Percentiles rank a stretch among this genome's conserved stretches.
Conservation (phyloP, 1,284 basidiomycete species). For the Peniophora sp. region DNA sequence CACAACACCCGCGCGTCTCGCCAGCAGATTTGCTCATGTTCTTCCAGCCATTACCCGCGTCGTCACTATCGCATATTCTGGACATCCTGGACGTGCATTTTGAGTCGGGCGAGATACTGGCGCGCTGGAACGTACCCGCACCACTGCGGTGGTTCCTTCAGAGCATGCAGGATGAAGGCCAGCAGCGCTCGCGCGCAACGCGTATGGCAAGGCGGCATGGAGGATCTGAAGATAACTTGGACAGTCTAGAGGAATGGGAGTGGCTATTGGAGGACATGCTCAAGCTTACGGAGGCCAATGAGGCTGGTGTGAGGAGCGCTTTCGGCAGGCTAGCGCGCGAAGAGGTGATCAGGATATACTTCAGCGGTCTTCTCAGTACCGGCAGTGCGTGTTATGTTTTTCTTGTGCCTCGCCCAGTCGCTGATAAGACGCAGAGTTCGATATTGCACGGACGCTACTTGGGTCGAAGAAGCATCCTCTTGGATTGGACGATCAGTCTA, state of each 20-base stretch:
- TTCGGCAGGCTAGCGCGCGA: conserved; percentile 68
- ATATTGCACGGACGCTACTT: conserved; percentile 65
- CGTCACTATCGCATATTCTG: conserved; percentile 71
- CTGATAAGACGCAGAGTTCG: conserved; percentile 52
- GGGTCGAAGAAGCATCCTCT: conserved; percentile 43
- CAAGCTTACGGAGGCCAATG: conserved; percentile 64
- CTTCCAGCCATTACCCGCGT: conserved; percentile 68
- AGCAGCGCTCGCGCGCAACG: conserved; percentile 82
- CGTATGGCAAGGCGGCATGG: conserved; percentile 75
- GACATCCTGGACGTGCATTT: conserved; percentile 90
- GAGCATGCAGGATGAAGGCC: conserved; percentile 53
- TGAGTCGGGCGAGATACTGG: conserved; percentile 86
- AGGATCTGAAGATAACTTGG: conserved; percentile 43
- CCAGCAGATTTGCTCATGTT: conserved; percentile 75
- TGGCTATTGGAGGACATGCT: conserved; percentile 85
- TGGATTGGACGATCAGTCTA: conserved; percentile 37
- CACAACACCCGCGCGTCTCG: conserved; percentile 44
- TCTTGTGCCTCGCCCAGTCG: not conserved
- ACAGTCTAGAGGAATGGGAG: conserved; percentile 72
- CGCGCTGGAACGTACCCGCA: conserved; percentile 77
- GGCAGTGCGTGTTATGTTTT: conserved; percentile 62
- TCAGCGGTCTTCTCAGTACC: conserved; percentile 75
- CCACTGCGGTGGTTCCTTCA: conserved; percentile 82
- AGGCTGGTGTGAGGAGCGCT: conserved; percentile 57
- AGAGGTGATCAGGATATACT: conserved; percentile 74